Conservation (phyloP, 1,284 basidiomycete genomes). For the Singerocomus rubriflavus region DNA sequence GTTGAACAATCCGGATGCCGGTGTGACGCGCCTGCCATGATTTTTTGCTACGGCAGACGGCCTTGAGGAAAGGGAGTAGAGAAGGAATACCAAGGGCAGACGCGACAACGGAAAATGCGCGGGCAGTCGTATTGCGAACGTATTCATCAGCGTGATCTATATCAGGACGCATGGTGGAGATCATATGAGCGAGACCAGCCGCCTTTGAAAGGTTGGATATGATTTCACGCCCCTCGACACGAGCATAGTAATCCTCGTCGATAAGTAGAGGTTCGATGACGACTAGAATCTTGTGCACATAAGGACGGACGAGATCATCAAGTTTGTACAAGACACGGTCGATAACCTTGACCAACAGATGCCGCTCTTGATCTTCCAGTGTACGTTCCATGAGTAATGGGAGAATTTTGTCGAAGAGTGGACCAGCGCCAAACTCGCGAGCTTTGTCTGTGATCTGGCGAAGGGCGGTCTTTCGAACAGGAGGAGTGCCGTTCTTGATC, state of each 20-base stretch:
- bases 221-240: conserved; percentile 98
- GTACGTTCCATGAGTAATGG: conserved; percentile 99
- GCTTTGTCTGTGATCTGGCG: conserved; percentile 99
- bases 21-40: conserved; percentile 99
- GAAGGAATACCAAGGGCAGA: conserved; percentile 98
- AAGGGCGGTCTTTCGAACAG: conserved; percentile 95
- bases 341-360: conserved; percentile 98
- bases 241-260: conserved; percentile 99
- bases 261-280: conserved; percentile 99
- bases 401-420: conserved; percentile 99
- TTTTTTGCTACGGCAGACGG: conserved; percentile 98
- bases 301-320: conserved; percentile 97
- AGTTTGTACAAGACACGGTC: conserved; percentile 99
- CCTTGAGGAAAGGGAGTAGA: conserved; percentile 95
- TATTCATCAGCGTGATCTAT: conserved; percentile 99
- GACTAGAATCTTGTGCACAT: conserved; percentile 99
- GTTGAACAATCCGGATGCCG: conserved; percentile 98
- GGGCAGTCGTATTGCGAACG: conserved; percentile 97
- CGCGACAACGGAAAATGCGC: conserved; percentile 98
- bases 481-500: conserved; percentile 99
- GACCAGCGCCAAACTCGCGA: conserved; percentile 96
- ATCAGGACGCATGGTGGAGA: conserved; percentile 99
- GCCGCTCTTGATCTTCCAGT: conserved; percentile 97
- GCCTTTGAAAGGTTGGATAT: conserved; percentile 99
- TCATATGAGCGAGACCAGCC: conserved; percentile 99